These are phyloP conservation scores for Phialemoniopsis sp. DNA, from an alignment of 2,329 filamentous ascomycete species.

Conservation along the genomic window DNA sequence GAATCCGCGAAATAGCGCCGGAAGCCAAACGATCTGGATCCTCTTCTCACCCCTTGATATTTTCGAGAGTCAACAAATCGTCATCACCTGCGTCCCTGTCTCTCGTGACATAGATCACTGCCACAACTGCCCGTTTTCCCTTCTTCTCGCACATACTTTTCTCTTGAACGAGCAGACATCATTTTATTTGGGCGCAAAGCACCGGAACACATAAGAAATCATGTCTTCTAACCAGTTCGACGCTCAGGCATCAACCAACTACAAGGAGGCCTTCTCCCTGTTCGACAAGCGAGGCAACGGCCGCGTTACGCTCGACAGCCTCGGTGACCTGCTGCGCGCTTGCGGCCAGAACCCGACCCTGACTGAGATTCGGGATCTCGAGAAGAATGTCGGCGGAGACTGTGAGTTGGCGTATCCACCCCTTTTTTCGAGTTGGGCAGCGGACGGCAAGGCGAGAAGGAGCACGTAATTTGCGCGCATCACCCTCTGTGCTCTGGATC, in stretches of 20 bases:
- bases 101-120: no score
- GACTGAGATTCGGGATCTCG: constrained; percentile 85
- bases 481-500: no score
- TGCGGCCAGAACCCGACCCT: constrained; percentile 98
- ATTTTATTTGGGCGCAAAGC: no score
- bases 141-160: no score
- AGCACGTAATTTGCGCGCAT: no score
- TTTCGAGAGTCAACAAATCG: background rate
- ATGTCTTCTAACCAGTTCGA: constrained; percentile 52
- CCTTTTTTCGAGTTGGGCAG: background rate
- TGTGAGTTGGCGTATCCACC: constrained; percentile 60
- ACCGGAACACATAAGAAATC: constrained; percentile 9
- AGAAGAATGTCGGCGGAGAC: constrained; percentile 84
- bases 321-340: constrained; percentile 91
- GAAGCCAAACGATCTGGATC: no score
- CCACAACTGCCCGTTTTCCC: no score
- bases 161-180: background rate
- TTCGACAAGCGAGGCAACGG: constrained; percentile 99
- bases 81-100: background rate
- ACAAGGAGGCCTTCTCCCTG: constrained; percentile 99
- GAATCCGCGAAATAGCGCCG: no score
- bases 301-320: constrained; percentile 78
- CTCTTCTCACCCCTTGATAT: no score
- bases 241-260: constrained; percentile 81
- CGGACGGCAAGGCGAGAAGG: no score